A percentile compares a stretch with the other conserved stretches of the same genome.
These are phyloP conservation scores for Lactifluus volemus DNA, from an alignment of 768 basidiomycete genomes.

Conservation along the genomic window DNA sequence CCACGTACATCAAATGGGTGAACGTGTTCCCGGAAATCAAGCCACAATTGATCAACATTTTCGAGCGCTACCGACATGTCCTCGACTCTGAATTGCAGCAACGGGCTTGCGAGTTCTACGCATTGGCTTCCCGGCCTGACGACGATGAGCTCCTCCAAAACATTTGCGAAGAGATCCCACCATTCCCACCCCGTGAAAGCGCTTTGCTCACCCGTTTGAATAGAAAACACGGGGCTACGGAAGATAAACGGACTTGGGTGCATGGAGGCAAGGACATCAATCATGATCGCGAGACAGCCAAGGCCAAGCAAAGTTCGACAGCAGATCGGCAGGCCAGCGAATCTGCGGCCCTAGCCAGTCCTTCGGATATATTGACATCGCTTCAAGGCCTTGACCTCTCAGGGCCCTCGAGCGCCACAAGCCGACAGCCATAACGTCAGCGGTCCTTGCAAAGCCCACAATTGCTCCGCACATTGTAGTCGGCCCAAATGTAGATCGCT, in stretches of 20 bases:
- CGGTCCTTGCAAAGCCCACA: constrained; percentile 6
- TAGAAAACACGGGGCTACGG: constrained; percentile 85
- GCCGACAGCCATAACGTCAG: constrained; percentile 8
- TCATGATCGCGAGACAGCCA: constrained; percentile 59
- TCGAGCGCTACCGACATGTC: constrained; percentile 95
- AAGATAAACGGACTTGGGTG: constrained; percentile 92
- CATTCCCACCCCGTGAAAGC: constrained; percentile 92
- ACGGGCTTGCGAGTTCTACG: constrained; percentile 95
- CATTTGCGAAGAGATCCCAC: constrained; percentile 98
- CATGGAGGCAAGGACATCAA: constrained; percentile 93
- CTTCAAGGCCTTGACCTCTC: constrained; percentile 78
- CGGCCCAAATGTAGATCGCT: constrained; percentile 74
- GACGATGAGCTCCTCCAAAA: constrained; percentile 91
- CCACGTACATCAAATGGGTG: constrained; percentile 99
- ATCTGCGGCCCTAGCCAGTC: constrained; percentile 25
- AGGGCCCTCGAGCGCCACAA: constrained; percentile 23
- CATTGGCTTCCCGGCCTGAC: constrained; percentile 73
- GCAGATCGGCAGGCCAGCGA: constrained; percentile 25
- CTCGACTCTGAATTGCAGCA: constrained; percentile 97
- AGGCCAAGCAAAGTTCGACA: constrained; percentile 26
- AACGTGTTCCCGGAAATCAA: constrained; percentile 99
- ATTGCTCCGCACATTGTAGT: constrained; percentile 45
- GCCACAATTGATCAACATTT: constrained; percentile 84
- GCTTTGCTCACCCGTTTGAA: constrained; percentile 81
- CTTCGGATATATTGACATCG: constrained; percentile 58